These are phyloP conservation scores for Claviceps pazoutovae DNA, from an alignment of 2,329 filamentous ascomycete genomes.

Conservation along the genomic window DNA sequence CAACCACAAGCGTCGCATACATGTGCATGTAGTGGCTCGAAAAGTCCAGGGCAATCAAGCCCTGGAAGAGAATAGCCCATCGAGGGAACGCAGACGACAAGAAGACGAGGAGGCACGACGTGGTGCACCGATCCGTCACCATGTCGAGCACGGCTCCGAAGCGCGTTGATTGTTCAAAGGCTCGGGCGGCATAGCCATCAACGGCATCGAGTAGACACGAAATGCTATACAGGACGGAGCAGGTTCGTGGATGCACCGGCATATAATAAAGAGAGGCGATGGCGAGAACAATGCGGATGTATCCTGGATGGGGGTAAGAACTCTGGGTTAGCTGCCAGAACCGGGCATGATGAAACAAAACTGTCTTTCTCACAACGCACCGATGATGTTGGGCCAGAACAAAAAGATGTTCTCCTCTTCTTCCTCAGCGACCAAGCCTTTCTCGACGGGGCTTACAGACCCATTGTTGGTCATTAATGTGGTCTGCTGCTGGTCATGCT, in stretches of 20 bases:
- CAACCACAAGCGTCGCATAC: constrained; percentile 88
- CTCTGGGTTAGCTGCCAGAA: neutral
- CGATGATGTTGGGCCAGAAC: constrained; percentile 71
- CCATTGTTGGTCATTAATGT: constrained; percentile 32
- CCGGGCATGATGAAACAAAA: neutral
- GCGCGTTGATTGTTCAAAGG: constrained; percentile 79
- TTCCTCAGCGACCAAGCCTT: constrained; percentile 22
- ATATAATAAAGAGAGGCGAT: constrained; percentile 95
- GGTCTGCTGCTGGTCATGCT: constrained; percentile 14
- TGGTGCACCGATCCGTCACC: constrained; percentile 97
- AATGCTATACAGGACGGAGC: constrained; percentile 78
- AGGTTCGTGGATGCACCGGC: constrained; percentile 94
- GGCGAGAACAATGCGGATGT: constrained; percentile 65
- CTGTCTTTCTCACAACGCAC: constrained; percentile 29
- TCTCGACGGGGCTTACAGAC: constrained; percentile 21
- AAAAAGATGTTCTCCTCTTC: constrained; percentile 62
- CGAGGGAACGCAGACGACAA: constrained; percentile 86
- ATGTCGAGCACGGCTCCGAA: constrained; percentile 97
- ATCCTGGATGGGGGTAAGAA: constrained; percentile 36
- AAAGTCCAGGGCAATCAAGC: constrained; percentile 80
- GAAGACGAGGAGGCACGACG: constrained; percentile 87
- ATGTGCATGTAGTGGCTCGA: constrained; percentile 99
- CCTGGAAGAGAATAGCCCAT: constrained; percentile 89
- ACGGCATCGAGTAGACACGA: constrained; percentile 92
- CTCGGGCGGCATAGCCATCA: constrained; percentile 73